Base-by-base conservation (phyloP, 305 asterid genomes). In the Solanum hybrid region DNA sequence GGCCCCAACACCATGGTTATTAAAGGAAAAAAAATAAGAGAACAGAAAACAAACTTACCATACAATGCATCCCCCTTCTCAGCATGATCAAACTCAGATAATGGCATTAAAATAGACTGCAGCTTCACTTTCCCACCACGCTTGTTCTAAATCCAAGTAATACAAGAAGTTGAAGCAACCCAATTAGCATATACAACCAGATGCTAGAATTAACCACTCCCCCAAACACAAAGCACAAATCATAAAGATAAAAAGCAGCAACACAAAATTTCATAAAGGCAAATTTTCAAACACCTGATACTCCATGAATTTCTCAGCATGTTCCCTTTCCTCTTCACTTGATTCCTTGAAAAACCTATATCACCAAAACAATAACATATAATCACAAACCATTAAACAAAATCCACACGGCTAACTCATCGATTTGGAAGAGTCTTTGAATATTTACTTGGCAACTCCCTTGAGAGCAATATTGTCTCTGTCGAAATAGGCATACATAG, bases 391-490 rank as follows among this genome's bases (percentile, higher is more conserved):
- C 10, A 82, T 8, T 8, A 22, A 38, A 31, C 4, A 88, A 37
- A 26, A 5, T 36, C 24, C 86, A 79, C 19, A 71, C 10, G 15
- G 10, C 7, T 31, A 37, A 82, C 11, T 19, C 35, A 36, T 22
- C 91, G 19, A 69, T 10, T 8, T 13, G 32, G 11, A 35, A 19
- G n/a, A 35, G 86, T 1, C 56, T 36, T 40, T 14, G 27, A 38
- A 45, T 19, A 27, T 19, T 89, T 90, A 95, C 97, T 91, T 95
- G 78, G 95, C 95, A 22, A 94, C 87, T 26, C 97, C 97, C 89
- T 90, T 93, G 15, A 94, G 94, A 89, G 96, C 96, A 90, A 95
- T 93, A 60, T 94, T 95, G 87, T 94, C 96, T 89, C 97, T 87
- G 84, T 93, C 96, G 88, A 95, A 94, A 92, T 95, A 94, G 89